Evolutionary conservation across 2,329 filamentous ascomycete genomes (phyloP).

Genomic region (Botrytis aclada): DNA sequence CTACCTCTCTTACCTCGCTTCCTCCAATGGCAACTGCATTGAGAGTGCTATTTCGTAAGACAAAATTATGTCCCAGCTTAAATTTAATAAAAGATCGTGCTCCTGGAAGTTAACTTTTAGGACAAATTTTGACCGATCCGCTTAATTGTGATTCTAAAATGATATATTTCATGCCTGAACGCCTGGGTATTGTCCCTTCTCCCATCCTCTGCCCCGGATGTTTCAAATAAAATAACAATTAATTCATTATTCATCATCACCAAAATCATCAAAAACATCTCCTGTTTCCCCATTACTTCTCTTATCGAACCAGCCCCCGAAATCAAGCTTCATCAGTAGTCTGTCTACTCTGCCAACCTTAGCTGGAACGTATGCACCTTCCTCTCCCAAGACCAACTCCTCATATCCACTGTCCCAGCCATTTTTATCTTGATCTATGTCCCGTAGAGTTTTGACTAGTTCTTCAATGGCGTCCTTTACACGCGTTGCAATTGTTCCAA

Average conservation of each 20-base stretch:
- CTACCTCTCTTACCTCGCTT: neutral
- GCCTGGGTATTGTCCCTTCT: neutral
- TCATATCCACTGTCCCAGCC: slow-evolving; percentile 39
- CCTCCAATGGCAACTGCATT: neutral
- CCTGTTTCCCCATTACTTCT: slow-evolving; percentile 25
- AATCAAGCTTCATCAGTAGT: slow-evolving; percentile 85
- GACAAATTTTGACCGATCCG: neutral
- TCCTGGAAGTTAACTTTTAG: neutral
- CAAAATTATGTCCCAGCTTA: neutral
- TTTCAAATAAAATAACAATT: neutral
- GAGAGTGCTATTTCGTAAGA: neutral
- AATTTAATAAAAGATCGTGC: neutral
- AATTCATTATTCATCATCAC: slow-evolving; percentile 22
- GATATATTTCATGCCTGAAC: neutral
- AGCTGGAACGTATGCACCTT: slow-evolving; percentile 62
- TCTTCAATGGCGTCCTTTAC: slow-evolving; percentile 67
- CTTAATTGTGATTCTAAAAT: neutral
- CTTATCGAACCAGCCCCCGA: slow-evolving; percentile 39
- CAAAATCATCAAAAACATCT: slow-evolving; percentile 28
- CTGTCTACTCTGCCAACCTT: slow-evolving; percentile 78
- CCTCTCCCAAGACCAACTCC: slow-evolving; percentile 41
- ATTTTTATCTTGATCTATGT: slow-evolving; percentile 48
- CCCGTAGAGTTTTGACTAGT: slow-evolving; percentile 52
- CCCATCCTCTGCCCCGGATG: neutral
- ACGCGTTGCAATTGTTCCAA: slow-evolving; percentile 60